Evolutionary conservation across 202 grass and related monocot species (phyloP).

Genomic region (Hordeum pubiflorum): DNA sequence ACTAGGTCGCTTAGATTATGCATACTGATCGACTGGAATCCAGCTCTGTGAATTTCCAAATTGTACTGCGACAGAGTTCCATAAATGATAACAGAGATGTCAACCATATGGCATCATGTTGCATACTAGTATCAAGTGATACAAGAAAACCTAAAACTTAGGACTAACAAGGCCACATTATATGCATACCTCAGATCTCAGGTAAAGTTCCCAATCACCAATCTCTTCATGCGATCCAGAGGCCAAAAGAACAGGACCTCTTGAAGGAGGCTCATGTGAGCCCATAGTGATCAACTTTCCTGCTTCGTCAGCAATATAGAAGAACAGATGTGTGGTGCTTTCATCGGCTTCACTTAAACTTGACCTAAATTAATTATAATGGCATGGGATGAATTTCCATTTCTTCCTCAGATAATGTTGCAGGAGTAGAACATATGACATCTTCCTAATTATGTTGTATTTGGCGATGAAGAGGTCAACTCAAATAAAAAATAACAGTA

Average conservation of each 20-base stretch:
- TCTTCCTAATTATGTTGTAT: not conserved
- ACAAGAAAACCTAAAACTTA: not conserved
- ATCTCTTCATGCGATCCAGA: constrained; percentile 61
- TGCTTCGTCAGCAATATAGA: constrained; percentile 81
- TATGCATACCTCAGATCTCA: constrained; percentile 65
- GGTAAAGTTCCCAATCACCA: constrained; percentile 72
- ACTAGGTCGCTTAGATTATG: constrained; percentile 92
- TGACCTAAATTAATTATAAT: constrained; percentile 39
- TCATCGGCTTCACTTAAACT: constrained; percentile 52
- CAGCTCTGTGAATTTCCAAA: constrained; percentile 68
- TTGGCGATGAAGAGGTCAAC: not conserved
- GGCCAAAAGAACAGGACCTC: constrained; percentile 72
- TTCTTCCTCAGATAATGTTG: constrained; percentile 17
- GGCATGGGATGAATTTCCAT: constrained; percentile 3
- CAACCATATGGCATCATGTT: not conserved
- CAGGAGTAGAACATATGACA: not conserved
- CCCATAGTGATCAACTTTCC: constrained; percentile 63
- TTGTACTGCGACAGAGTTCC: constrained; percentile 45
- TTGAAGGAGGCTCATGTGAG: constrained; percentile 42
- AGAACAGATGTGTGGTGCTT: constrained; percentile 65
- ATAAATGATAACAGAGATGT: constrained; percentile 14
- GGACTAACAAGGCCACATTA: constrained; percentile 5
- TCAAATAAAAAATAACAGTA: not conserved
- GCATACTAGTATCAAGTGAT: constrained; percentile 1
- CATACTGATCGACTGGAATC: constrained; percentile 83